phyloP scores from a whole-genome alignment of 2,329 filamentous ascomycete species.

The Nannizziopsis arthrosporioides region DNA sequence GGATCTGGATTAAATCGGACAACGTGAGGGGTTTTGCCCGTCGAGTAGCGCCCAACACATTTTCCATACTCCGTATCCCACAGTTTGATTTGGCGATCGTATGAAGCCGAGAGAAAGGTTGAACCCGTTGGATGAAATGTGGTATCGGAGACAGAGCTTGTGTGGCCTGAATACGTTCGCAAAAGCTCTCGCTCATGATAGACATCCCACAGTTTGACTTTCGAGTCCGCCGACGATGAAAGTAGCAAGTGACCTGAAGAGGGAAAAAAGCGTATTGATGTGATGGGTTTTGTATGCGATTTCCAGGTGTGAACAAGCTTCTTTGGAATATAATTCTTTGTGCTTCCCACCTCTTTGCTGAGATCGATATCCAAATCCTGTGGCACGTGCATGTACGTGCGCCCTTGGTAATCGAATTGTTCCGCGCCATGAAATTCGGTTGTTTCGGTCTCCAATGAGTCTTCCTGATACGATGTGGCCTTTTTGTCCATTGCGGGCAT shows the following conservation, averaged over 20 bases:
- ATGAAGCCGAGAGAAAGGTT: constrained; percentile 81
- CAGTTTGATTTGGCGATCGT: constrained; percentile 90
- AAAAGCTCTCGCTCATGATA: constrained; percentile 83
- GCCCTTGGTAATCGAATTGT: constrained; percentile 83
- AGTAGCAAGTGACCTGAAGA: constrained; percentile 75
- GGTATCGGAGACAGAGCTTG: constrained; percentile 78
- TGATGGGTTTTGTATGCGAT: constrained; percentile 72
- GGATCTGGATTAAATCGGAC: constrained; percentile 79
- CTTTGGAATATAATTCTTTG: constrained; percentile 88
- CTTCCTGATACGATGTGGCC: constrained; percentile 40
- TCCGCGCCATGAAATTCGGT: constrained; percentile 75
- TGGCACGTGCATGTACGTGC: constrained; percentile 96
- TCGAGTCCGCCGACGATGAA: constrained; percentile 79
- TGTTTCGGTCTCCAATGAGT: constrained; percentile 60
- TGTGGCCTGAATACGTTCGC: constrained; percentile 83
- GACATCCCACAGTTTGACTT: constrained; percentile 87
- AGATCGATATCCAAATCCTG: constrained; percentile 81
- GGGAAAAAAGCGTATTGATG: constrained; percentile 82
- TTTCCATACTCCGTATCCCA: constrained; percentile 96
- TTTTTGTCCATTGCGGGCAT: constrained; percentile 41
- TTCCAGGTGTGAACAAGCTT: constrained; percentile 88
- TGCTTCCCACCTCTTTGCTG: constrained; percentile 63
- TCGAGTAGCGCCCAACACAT: constrained; percentile 79
- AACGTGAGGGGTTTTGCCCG: constrained; percentile 89
- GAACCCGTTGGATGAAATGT: constrained; percentile 74